These are phyloP conservation scores for Fraxinus excelsior DNA, from an alignment of 257 asterid genomes.

Conservation along the genomic window DNA sequence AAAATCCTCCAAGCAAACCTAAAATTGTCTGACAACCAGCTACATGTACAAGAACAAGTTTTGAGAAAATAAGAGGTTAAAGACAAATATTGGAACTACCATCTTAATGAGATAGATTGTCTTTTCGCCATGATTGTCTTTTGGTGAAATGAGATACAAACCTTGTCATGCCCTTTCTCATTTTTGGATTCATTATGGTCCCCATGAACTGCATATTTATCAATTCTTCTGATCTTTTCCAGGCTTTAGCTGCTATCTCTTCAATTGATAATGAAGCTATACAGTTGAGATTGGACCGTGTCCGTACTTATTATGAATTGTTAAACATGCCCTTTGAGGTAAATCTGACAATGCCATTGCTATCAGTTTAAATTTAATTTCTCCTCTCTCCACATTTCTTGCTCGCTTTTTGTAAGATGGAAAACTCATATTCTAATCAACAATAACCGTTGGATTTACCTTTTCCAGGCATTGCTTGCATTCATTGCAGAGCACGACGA, in stretches of 20 bases:
- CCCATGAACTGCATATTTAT: no score
- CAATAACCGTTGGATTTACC: constrained; percentile 13
- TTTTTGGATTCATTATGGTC: constrained; percentile 14
- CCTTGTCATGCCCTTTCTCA: constrained; percentile 10
- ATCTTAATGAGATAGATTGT: not conserved
- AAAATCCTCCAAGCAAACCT: not conserved
- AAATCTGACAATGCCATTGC: constrained; percentile 26
- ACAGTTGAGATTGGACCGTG: constrained; percentile 79
- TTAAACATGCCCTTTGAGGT: constrained; percentile 98
- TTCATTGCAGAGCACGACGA: constrained; percentile 75
- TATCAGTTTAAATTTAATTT: not conserved
- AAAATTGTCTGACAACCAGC: not conserved
- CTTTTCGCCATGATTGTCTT: not conserved
- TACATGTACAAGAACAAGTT: not conserved
- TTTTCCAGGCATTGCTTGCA: constrained; percentile 85
- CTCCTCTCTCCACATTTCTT: not conserved
- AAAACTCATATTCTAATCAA: not conserved
- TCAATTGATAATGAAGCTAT: constrained; percentile 80
- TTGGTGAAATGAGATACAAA: constrained; percentile 9
- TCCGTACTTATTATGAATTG: constrained; percentile 87
- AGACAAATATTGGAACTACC: not conserved
- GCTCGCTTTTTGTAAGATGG: not conserved
- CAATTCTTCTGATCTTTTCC: constrained; percentile 28
- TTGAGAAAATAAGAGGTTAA: not conserved
- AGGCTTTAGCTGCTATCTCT: constrained; percentile 97